phyloP scores from a whole-genome alignment of 2,329 filamentous ascomycete species.

The Penicillium olsonii region DNA sequence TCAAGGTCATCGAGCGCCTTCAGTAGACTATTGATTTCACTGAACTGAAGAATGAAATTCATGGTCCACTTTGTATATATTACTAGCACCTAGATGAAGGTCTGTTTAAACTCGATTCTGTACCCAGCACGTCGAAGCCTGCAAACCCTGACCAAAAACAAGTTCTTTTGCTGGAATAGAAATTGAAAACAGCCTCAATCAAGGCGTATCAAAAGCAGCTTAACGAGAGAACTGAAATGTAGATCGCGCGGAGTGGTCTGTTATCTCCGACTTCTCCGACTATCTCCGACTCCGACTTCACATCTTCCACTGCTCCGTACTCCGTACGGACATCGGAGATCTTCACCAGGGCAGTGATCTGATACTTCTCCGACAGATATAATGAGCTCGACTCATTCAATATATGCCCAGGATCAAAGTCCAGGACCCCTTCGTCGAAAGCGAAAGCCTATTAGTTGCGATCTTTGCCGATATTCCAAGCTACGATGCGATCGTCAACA shows the following conservation, averaged over 20 bases:
- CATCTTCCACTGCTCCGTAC: not conserved
- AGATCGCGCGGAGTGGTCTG: not conserved
- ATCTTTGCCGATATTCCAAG: slow-evolving; percentile 5
- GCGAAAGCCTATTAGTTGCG: slow-evolving; percentile 3
- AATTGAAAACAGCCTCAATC: no score
- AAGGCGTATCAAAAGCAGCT: no score
- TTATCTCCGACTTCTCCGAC: not conserved
- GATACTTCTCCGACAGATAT: not conserved
- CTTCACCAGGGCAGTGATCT: no score
- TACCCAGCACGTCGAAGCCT: not conserved
- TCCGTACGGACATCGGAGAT: not conserved
- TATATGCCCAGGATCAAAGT: not conserved
- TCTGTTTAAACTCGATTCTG: not conserved
- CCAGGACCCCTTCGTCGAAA: not conserved
- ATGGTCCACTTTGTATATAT: slow-evolving; percentile 1
- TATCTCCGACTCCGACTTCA: not conserved
- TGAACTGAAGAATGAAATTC: not conserved
- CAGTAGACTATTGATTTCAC: slow-evolving; percentile 38
- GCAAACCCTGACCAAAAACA: not conserved
- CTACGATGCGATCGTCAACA: slow-evolving; percentile 5
- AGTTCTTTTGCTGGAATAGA: no score
- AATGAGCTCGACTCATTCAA: not conserved
- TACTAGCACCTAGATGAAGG: not conserved
- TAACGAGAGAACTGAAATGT: not conserved
- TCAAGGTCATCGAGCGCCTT: slow-evolving; percentile 81